phyloP scores from a whole-genome alignment of 1,139 yeast genomes.

The Suzukiozyma palmioleophila region DNA sequence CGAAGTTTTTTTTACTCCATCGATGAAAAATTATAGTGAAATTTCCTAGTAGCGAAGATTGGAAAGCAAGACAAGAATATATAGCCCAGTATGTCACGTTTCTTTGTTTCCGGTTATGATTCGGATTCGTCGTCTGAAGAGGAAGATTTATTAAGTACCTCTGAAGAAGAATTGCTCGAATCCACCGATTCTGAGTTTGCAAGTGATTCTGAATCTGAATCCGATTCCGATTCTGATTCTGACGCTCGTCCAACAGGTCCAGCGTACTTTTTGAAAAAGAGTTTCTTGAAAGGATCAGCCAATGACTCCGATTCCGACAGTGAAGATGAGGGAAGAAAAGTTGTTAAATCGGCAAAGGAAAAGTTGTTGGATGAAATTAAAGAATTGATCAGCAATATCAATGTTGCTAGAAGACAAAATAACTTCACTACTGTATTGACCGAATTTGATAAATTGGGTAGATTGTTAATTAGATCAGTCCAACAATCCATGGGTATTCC shows the following conservation, averaged over 20 bases:
- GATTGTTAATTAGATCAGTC: conserved; percentile 59
- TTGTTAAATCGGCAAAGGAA: conserved; percentile 91
- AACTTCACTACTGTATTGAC: conserved; percentile 77
- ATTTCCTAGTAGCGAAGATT: background rate
- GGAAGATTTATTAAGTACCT: conserved; percentile 66
- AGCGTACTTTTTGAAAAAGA: conserved; percentile 53
- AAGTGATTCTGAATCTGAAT: conserved; percentile 23
- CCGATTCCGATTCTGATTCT: conserved; percentile 40
- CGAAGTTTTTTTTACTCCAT: conserved; percentile 2
- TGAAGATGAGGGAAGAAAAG: conserved; percentile 71
- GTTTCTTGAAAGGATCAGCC: conserved; percentile 47
- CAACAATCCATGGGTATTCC: conserved; percentile 78
- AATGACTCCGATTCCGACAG: conserved; percentile 52
- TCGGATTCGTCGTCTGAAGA: conserved; percentile 72
- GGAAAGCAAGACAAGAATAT: background rate
- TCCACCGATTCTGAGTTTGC: conserved; percentile 42
- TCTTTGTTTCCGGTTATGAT: conserved; percentile 62
- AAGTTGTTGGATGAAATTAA: conserved; percentile 86
- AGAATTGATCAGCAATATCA: conserved; percentile 61
- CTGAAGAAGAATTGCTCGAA: conserved; percentile 61
- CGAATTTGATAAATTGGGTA: conserved; percentile 77
- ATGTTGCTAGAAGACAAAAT: conserved; percentile 62
- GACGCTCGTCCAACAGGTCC: conserved; percentile 49
- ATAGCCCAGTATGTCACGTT: conserved; percentile 55
- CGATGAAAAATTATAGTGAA: conserved; percentile 6